Conservation (phyloP, 108 stramenopile genomes). For the Mediolabrus comicus region DNA sequence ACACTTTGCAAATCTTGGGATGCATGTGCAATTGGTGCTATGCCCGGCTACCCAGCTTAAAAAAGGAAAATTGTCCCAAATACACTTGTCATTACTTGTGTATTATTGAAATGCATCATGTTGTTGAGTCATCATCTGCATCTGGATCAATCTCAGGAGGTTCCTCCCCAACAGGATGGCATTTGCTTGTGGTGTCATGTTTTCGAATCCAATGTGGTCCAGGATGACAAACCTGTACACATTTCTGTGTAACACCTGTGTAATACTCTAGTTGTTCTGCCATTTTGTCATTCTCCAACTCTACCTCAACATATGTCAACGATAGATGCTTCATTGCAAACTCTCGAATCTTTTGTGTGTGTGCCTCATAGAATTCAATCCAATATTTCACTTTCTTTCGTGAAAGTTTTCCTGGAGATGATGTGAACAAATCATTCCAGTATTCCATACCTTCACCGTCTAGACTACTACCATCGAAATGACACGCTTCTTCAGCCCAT, state of each 20-base stretch:
- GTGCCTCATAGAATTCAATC: slow-evolving; percentile 48
- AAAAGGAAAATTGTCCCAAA: too few relatives aligned
- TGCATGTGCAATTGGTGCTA: slow-evolving; percentile 65
- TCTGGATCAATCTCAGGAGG: background rate
- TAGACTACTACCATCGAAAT: slow-evolving; percentile 25
- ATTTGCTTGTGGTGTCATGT: slow-evolving; percentile 26
- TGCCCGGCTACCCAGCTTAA: slow-evolving; percentile 32
- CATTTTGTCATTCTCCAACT: slow-evolving; percentile 39
- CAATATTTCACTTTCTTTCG: slow-evolving; percentile 22
- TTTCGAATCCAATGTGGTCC: slow-evolving; percentile 34
- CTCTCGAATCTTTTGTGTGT: slow-evolving; percentile 52
- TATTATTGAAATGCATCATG: too few relatives aligned
- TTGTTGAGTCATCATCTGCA: background rate
- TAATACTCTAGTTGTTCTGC: slow-evolving; percentile 39
- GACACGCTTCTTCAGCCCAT: slow-evolving; percentile 22
- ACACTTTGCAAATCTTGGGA: slow-evolving; percentile 62
- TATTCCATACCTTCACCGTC: slow-evolving; percentile 25
- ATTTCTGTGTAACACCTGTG: slow-evolving; percentile 39
- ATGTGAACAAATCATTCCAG: slow-evolving; percentile 14
- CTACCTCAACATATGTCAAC: slow-evolving; percentile 54
- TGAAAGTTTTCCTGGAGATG: background rate
- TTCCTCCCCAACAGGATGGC: slow-evolving; percentile 31
- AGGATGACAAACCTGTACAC: slow-evolving; percentile 44
- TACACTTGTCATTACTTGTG: too few relatives aligned
- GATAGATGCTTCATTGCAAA: slow-evolving; percentile 51